Evolutionary conservation across 768 basidiomycete species (phyloP).

Genomic region (Pleurotus djamor): DNA sequence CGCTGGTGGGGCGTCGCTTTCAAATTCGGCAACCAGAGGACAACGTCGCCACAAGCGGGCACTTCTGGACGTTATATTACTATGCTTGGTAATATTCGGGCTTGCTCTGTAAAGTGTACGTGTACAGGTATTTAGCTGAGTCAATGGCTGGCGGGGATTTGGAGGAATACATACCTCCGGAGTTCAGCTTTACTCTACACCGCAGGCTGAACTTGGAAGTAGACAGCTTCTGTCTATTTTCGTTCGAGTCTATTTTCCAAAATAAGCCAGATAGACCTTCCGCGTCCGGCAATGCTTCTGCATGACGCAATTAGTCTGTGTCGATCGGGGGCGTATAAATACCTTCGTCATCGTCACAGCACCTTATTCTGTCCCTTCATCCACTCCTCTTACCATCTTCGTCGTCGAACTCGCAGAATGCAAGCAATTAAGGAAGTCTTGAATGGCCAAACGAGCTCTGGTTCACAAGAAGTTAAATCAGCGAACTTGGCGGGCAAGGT

Average conservation of each 20-base stretch:
- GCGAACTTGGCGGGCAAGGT: neutral
- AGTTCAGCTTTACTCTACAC: neutral
- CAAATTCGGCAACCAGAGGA: too few species aligned
- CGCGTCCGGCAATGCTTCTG: too few species aligned
- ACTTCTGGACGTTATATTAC: too few species aligned
- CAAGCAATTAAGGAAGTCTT: conserved; percentile 1
- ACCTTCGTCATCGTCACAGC: too few species aligned
- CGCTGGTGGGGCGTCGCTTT: too few species aligned
- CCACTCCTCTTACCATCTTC: neutral
- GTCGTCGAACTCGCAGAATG: neutral
- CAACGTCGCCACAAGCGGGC: too few species aligned
- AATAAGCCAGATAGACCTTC: too few species aligned
- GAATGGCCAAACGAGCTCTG: neutral
- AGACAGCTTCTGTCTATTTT: neutral
- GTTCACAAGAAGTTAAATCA: neutral
- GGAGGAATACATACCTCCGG: neutral
- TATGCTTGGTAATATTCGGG: too few species aligned
- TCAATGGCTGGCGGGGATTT: neutral
- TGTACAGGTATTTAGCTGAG: too few species aligned
- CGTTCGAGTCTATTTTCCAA: neutral
- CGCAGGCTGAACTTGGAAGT: neutral
- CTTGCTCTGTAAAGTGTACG: too few species aligned
- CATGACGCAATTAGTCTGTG: too few species aligned
- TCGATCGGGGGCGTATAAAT: too few species aligned
- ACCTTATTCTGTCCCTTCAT: neutral